These are phyloP conservation scores for Ceratobasidium sp. DNA, from an alignment of 1,284 basidiomycete genomes.

Conservation along the genomic window DNA sequence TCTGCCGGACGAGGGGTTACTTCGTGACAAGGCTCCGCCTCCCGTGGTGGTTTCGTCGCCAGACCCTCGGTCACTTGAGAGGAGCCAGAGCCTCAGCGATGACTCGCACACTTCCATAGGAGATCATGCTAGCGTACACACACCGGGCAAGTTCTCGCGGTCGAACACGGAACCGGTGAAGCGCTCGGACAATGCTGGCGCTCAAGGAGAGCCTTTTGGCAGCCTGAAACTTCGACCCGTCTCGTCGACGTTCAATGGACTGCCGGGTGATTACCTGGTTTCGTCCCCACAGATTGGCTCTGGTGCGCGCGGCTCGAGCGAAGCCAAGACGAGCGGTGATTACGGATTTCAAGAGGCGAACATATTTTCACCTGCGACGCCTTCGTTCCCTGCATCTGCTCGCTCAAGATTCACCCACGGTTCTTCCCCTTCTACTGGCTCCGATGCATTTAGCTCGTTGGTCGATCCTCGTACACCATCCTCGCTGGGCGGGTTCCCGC, in stretches of 20 bases:
- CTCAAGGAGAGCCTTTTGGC: not conserved
- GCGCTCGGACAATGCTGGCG: not conserved
- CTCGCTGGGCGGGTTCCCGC: slow-evolving; percentile 21
- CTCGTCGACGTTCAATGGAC: slow-evolving; percentile 28
- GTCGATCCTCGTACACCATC: slow-evolving; percentile 41
- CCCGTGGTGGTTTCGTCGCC: slow-evolving; percentile 40
- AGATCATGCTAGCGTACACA: not conserved
- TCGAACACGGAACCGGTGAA: slow-evolving; percentile 28
- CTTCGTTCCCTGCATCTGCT: slow-evolving; percentile 30
- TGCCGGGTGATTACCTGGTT: slow-evolving; percentile 34
- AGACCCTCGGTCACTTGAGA: slow-evolving; percentile 13
- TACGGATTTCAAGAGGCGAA: slow-evolving; percentile 24
- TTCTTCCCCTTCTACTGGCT: slow-evolving; percentile 35
- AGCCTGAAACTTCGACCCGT: slow-evolving; percentile 24
- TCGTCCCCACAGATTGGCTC: slow-evolving; percentile 16
- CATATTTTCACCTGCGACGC: slow-evolving; percentile 25
- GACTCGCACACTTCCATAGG: slow-evolving; percentile 33
- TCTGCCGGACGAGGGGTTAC: not conserved
- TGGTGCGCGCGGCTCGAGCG: slow-evolving; percentile 19
- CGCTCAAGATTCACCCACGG: slow-evolving; percentile 28
- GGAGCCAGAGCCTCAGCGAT: slow-evolving; percentile 22
- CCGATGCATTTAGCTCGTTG: slow-evolving; percentile 38
- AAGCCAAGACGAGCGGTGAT: slow-evolving; percentile 6
- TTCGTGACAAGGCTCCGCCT: slow-evolving; percentile 20
- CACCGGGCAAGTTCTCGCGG: not conserved